Conservation (phyloP, 179 eudicot species). For the Patellifolia procumbens region DNA sequence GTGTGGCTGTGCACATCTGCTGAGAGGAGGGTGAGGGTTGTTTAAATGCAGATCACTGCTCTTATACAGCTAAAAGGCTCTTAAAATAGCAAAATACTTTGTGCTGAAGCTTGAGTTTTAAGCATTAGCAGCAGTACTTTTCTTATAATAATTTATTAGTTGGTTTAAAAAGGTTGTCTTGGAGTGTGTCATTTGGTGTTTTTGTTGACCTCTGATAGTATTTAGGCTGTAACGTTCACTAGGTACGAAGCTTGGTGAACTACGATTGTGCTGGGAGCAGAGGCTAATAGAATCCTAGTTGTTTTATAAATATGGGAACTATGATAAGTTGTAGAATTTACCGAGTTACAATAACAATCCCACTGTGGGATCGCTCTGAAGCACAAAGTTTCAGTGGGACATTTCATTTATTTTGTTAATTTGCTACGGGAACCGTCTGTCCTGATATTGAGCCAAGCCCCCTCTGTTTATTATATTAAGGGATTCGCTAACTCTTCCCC, state of each 20-base stretch:
- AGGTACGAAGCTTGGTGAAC: not conserved
- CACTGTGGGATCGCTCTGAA: not conserved
- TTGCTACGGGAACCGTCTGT: not conserved
- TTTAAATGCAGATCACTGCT: too few species aligned
- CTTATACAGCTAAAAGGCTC: too few species aligned
- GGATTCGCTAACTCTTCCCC: not conserved
- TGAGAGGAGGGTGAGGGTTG: too few species aligned
- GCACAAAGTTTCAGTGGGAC: not conserved
- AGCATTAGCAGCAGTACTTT: not conserved
- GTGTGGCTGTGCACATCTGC: too few species aligned
- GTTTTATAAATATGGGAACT: not conserved
- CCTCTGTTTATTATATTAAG: not conserved
- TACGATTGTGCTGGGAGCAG: not conserved
- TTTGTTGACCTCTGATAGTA: not conserved
- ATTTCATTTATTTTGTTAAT: not conserved
- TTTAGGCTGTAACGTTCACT: not conserved
- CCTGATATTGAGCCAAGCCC: not conserved
- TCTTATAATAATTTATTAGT: not conserved
- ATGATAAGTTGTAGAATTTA: not conserved
- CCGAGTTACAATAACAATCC: not conserved
- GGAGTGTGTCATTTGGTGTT: not conserved
- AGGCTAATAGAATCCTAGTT: not conserved
- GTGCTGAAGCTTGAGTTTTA: not conserved
- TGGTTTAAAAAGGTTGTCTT: not conserved
- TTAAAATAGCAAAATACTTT: not conserved